Evolutionary conservation across 192 early-diverging fungal genomes (phyloP).

Genomic region (Coemansia sp.): DNA sequence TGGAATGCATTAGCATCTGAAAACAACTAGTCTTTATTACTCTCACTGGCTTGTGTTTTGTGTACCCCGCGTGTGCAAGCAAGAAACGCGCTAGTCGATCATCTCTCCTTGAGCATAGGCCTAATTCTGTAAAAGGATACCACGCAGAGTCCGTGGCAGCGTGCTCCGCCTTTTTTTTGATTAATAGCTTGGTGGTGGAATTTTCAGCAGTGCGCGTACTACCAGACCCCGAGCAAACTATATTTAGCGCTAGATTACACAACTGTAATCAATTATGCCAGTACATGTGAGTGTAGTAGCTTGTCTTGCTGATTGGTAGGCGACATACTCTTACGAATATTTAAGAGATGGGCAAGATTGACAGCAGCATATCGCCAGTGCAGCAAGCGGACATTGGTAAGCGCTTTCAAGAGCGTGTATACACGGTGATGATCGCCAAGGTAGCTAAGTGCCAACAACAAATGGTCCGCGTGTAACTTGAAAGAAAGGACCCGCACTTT

Average conservation of each 20-base stretch:
- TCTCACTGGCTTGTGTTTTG: background rate
- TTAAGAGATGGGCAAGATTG: background rate
- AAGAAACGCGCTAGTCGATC: background rate
- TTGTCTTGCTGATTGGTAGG: background rate
- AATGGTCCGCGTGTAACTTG: background rate
- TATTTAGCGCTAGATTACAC: background rate
- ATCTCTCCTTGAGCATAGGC: background rate
- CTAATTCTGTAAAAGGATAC: background rate
- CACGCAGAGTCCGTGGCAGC: background rate
- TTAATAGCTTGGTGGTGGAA: background rate
- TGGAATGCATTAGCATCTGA: constrained; percentile 3
- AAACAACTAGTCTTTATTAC: background rate
- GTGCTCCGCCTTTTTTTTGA: background rate
- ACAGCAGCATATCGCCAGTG: background rate
- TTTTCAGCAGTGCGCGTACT: background rate
- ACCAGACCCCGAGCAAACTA: constrained; percentile 19
- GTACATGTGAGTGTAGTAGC: background rate
- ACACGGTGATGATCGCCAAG: background rate
- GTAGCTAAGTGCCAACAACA: background rate
- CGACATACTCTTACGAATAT: background rate
- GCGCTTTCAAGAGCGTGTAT: background rate
- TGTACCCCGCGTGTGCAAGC: constrained; percentile 1
- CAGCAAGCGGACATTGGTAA: background rate
- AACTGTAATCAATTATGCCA: background rate
- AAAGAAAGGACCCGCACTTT: background rate